Base-by-base conservation (phyloP, 208 protist genomes). In the Pavlovales sp. region DNA sequence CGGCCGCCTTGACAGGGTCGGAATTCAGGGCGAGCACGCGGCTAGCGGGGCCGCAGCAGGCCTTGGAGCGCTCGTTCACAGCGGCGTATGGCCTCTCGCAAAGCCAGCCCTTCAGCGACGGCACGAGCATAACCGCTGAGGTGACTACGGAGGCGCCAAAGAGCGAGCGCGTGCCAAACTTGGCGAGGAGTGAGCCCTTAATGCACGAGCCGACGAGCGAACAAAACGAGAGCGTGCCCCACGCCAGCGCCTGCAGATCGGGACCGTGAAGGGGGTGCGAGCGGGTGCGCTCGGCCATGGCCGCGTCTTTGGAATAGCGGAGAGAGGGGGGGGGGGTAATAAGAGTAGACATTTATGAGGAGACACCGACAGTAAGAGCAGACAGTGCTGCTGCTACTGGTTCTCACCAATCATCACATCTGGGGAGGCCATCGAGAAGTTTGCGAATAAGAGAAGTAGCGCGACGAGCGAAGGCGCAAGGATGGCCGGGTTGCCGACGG, bases 321-420 rank as follows among this genome's bases (percentile, higher is more conserved):
- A n/a, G n/a, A n/a, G n/a, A n/a, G n/a, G n/a, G n/a, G n/a, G n/a
- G n/a, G n/a, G n/a, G n/a, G n/a, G n/a, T n/a, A n/a, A n/a, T n/a
- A n/a, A n/a, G n/a, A n/a, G n/a, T n/a, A n/a, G n/a, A n/a, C n/a
- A n/a, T n/a, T n/a, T n/a, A n/a, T n/a, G n/a, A n/a, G n/a, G n/a
- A n/a, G n/a, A n/a, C n/a, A n/a, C n/a, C n/a, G n/a, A n/a, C n/a
- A n/a, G n/a, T n/a, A n/a, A n/a, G n/a, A n/a, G n/a, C n/a, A n/a
- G n/a, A n/a, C n/a, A n/a, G n/a, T n/a, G n/a, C n/a, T n/a, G n/a
- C n/a, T n/a, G n/a, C n/a, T n/a, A n/a, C n/a, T n/a, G n/a, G n/a
- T n/a, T n/a, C n/a, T n/a, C n/a, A n/a, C n/a, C n/a, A 34, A 85
- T 75, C 81, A 85, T 85, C 26, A 85, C 81, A 47, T 85, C 81